A percentile compares a stretch with the other conserved stretches of the same genome.
These are phyloP conservation scores for Nannizziopsis barbatae DNA, from an alignment of 2,329 filamentous ascomycete species.

Conservation along the genomic window DNA sequence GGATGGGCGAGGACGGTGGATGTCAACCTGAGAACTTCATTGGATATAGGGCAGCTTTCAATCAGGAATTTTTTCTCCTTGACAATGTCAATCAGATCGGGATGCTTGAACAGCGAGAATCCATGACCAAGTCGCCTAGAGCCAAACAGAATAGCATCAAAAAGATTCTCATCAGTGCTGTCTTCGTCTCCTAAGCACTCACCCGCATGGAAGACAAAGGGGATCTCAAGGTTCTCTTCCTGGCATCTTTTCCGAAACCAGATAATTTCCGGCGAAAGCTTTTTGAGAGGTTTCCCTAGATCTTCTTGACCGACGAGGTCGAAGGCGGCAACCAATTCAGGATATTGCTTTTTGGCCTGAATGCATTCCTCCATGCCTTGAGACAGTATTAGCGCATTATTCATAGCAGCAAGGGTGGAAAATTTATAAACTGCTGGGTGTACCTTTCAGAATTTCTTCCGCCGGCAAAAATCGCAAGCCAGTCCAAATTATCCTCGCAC, in stretches of 20 bases:
- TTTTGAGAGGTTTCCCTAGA: conserved; percentile 59
- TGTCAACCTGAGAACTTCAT: conserved; percentile 73
- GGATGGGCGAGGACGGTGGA: conserved; percentile 60
- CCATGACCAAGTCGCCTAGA: conserved; percentile 83
- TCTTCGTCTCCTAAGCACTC: conserved; percentile 74
- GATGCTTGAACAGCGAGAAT: conserved; percentile 84
- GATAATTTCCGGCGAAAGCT: conserved; percentile 72
- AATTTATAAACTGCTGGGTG: neutral
- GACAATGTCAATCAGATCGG: conserved; percentile 74
- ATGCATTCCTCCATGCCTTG: conserved; percentile 71
- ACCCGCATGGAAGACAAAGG: conserved; percentile 93
- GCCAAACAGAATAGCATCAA: conserved; percentile 76
- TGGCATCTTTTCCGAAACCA: conserved; percentile 86
- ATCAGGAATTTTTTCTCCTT: conserved; percentile 79
- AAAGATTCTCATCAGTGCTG: conserved; percentile 72
- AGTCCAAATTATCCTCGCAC: conserved; percentile 75
- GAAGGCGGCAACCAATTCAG: conserved; percentile 46
- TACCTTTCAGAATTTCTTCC: conserved; percentile 55
- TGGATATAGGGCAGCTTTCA: conserved; percentile 86
- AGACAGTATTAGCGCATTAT: neutral
- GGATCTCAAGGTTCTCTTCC: conserved; percentile 66
- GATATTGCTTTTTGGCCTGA: conserved; percentile 53
- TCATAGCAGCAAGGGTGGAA: neutral
- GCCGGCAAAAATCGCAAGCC: conserved; percentile 54
- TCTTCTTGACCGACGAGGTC: conserved; percentile 88